These are phyloP conservation scores for Scedosporium apiospermum DNA, from an alignment of 2,329 filamentous ascomycete species.

Conservation along the genomic window DNA sequence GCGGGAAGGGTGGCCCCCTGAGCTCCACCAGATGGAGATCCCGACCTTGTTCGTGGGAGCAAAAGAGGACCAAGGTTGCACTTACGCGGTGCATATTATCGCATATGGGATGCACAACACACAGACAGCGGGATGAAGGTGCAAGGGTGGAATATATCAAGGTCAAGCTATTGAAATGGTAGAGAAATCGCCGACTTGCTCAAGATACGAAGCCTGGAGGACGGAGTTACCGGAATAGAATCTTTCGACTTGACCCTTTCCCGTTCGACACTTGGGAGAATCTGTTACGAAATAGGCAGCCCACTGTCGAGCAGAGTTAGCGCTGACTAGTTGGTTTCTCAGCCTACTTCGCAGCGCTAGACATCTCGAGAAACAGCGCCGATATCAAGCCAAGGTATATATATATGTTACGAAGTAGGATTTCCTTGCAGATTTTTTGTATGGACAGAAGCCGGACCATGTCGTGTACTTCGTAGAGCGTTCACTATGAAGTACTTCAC, in stretches of 20 bases:
- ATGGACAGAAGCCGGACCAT: no score
- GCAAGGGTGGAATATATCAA: background rate
- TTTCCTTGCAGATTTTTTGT: no score
- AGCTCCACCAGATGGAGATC: conserved; percentile 5
- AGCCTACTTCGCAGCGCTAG: no score
- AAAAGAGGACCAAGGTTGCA: background rate
- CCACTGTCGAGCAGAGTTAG: background rate
- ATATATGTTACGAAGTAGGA: no score
- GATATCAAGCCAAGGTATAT: no score
- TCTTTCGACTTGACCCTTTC: background rate
- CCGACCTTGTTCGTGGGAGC: background rate
- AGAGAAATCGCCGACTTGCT: background rate
- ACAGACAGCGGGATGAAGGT: background rate
- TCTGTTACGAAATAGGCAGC: background rate
- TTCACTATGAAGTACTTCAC: no score
- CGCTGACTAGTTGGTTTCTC: background rate
- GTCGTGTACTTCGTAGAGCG: no score
- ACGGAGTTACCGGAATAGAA: background rate
- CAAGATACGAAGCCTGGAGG: background rate
- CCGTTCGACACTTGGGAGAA: background rate
- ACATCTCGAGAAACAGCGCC: no score
- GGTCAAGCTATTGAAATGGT: background rate
- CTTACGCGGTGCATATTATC: background rate
- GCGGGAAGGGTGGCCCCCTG: conserved; percentile 3
- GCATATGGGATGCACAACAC: background rate